Base-by-base conservation (phyloP, 2,329 filamentous ascomycete genomes). In the Ophiostoma ulmi region DNA sequence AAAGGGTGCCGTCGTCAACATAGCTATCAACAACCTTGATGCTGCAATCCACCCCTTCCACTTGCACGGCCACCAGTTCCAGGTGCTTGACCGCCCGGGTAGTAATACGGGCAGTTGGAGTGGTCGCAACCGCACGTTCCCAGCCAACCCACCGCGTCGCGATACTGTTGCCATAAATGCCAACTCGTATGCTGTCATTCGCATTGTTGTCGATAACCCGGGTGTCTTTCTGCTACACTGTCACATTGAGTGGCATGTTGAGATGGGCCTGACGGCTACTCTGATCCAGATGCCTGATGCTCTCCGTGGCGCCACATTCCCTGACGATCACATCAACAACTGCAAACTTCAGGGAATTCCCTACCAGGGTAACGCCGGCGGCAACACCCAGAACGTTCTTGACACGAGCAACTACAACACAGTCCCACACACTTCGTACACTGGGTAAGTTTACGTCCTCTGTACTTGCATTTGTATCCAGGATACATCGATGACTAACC, bases 361-460 rank as follows among this genome's bases (percentile, higher is more conserved):
- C 0, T 83, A 80, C 1, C 75, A 76, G 13, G 90, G 90, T 0
- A 92, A 93, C 75, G 90, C 90, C 0, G 90, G 87, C 0, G 90
- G 87, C 0, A 90, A 90, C 73, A 87, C 84, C 0, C 74, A 78
- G 1, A 78, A 91, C 71, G 77, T 83, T 3, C 78, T 87, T 1
- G 84, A 91, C 74, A 80, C 86, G 3, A 79, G 76, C 0, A 85
- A 84, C 48, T 82, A 86, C 77, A 83, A 85, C 31, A 82, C 84
- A 0, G 79, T 80, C 0, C 81, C 81, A 38, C 73, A 90, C 11
- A 84, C 85, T 0, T 80, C 78, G 1, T 81, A 81, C 67, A 75
- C 72, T 0, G 89, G 89, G 79, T 65, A 39, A n/a, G 63, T 65
- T 39, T 39, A 13, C 2, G 3, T 31, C 7, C 38, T 39, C 36